Evolutionary conservation across 495 filamentous ascomycete species (phyloP).

Genomic region (Coniosporium apollinis): DNA sequence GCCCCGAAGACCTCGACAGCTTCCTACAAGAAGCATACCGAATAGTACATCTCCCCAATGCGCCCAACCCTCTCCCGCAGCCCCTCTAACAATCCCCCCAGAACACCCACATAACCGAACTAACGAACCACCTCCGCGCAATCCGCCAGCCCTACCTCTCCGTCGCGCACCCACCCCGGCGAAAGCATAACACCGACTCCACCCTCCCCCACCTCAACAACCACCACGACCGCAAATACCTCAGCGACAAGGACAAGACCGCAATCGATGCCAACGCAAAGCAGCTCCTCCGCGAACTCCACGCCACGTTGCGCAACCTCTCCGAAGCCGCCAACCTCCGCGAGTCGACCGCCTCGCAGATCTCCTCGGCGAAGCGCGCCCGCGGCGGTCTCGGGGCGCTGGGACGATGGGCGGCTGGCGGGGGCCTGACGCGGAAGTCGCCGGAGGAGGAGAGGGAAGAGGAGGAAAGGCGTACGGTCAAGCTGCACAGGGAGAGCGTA

Average conservation of each 20-base stretch:
- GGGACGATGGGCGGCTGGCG: constrained; percentile 54
- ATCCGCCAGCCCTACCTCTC: constrained; percentile 89
- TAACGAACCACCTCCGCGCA: constrained; percentile 58
- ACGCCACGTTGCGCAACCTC: constrained; percentile 54
- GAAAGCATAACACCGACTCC: constrained; percentile 23
- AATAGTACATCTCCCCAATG: constrained; percentile 42
- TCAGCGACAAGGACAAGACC: constrained; percentile 29
- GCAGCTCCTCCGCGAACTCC: constrained; percentile 64
- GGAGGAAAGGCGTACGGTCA: constrained; percentile 39
- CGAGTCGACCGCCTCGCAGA: constrained; percentile 45
- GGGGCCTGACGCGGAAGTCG: constrained; percentile 29
- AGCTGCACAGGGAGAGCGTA: constrained; percentile 57
- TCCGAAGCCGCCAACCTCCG: constrained; percentile 69
- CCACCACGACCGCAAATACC: constrained; percentile 38
- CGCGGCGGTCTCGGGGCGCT: constrained; percentile 36
- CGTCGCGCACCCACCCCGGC: constrained; percentile 37
- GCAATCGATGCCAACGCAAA: constrained; percentile 74
- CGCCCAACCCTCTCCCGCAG: neutral
- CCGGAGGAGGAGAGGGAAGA: constrained; percentile 55
- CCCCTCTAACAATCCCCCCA: constrained; percentile 21
- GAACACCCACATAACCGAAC: constrained; percentile 70
- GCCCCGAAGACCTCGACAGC: constrained; percentile 47
- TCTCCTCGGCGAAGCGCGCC: constrained; percentile 52
- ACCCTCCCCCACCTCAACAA: constrained; percentile 15
- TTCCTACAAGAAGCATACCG: constrained; percentile 92